Evolutionary conservation across 1,284 basidiomycete genomes (phyloP).

Genomic region (Serendipita sp.): DNA sequence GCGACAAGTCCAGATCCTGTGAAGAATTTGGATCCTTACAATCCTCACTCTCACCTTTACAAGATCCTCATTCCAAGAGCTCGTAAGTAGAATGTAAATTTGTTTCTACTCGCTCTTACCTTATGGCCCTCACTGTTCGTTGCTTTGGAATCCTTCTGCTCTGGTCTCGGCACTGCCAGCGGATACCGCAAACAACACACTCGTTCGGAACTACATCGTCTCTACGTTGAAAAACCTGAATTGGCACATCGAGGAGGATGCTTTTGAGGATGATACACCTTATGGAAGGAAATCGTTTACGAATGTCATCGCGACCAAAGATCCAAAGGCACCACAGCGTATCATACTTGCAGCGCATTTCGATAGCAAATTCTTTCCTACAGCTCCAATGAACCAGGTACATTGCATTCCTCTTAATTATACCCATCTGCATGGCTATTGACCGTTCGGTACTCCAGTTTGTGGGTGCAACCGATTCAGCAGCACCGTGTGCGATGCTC

Average conservation of each 20-base stretch:
- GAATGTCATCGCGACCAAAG: slow-evolving; percentile 91
- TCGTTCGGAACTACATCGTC: slow-evolving; percentile 65
- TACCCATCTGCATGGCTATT: slow-evolving; percentile 5
- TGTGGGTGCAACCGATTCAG: slow-evolving; percentile 94
- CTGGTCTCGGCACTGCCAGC: slow-evolving; percentile 25
- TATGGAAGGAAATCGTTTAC: slow-evolving; percentile 70
- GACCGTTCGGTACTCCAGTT: slow-evolving; percentile 40
- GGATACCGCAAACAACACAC: slow-evolving; percentile 61
- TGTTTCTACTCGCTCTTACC: slow-evolving; percentile 10
- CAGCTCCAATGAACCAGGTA: slow-evolving; percentile 59
- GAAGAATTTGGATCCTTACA: slow-evolving; percentile 46
- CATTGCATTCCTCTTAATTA: slow-evolving; percentile 14
- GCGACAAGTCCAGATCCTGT: slow-evolving; percentile 44
- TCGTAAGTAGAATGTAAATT: slow-evolving; percentile 32
- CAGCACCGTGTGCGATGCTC: slow-evolving; percentile 88
- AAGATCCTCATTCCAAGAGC: slow-evolving; percentile 71
- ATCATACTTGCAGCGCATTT: slow-evolving; percentile 89
- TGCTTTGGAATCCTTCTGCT: background rate
- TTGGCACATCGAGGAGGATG: slow-evolving; percentile 79
- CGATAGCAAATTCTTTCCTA: slow-evolving; percentile 83
- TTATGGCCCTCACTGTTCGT: slow-evolving; percentile 10
- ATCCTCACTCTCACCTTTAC: slow-evolving; percentile 59
- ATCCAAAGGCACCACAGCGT: slow-evolving; percentile 66
- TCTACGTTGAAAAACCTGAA: slow-evolving; percentile 51
- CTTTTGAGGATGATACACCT: slow-evolving; percentile 71